Percentiles rank a stretch among this genome's conserved stretches.
phyloP scores from a whole-genome alignment of 2,329 filamentous ascomycete species.

The Pseudogymnoascus destructans region DNA sequence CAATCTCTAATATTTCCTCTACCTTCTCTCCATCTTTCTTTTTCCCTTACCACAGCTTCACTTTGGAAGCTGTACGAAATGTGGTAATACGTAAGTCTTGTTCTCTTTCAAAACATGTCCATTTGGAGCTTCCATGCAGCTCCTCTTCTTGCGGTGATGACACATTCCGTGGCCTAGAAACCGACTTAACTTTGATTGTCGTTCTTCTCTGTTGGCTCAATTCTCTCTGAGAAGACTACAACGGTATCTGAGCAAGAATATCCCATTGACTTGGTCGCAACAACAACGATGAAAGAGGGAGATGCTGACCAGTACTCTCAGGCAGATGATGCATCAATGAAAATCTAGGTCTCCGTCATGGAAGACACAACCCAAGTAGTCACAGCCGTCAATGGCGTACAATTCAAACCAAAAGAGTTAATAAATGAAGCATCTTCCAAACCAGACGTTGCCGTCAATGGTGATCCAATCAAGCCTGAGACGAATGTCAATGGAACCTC shows the following conservation, averaged over 20 bases:
- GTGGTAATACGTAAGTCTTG: background rate
- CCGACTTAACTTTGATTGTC: slow-evolving; percentile 34
- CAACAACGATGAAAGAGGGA: slow-evolving; percentile 15
- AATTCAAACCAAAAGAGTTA: slow-evolving; percentile 4
- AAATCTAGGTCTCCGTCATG: slow-evolving; percentile 10
- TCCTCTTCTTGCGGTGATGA: slow-evolving; percentile 42
- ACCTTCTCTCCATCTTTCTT: background rate
- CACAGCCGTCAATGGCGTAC: slow-evolving; percentile 8
- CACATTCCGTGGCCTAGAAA: slow-evolving; percentile 44
- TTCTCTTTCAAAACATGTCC: background rate
- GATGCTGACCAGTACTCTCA: slow-evolving; percentile 13
- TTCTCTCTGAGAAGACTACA: slow-evolving; percentile 67
- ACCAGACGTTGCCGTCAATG: slow-evolving; percentile 1
- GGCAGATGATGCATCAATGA: slow-evolving; percentile 4
- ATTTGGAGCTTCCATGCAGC: background rate
- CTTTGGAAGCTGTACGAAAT: background rate
- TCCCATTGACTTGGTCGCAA: background rate
- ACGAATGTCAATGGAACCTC: slow-evolving; percentile 1
- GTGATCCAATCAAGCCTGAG: slow-evolving; percentile 5
- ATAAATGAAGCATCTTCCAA: slow-evolving; percentile 8
- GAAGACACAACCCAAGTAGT: slow-evolving; percentile 10
- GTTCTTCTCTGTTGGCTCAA: slow-evolving; percentile 50
- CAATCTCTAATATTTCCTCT: background rate
- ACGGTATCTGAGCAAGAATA: slow-evolving; percentile 76
- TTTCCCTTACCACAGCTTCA: background rate